phyloP scores from a whole-genome alignment of 495 filamentous ascomycete genomes.

The Hypoxylon subgilvum region DNA sequence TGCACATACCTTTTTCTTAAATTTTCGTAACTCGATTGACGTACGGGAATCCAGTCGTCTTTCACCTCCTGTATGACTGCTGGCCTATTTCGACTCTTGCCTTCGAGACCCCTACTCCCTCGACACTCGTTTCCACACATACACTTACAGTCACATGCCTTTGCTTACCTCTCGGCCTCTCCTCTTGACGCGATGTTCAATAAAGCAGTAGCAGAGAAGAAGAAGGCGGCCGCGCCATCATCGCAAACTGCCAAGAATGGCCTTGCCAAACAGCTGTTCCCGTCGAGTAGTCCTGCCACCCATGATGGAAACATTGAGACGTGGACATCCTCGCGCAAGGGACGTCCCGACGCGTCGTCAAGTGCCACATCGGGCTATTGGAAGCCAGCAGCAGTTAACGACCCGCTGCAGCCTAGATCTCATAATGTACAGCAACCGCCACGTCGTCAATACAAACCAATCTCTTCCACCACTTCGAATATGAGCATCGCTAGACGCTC shows the following conservation, averaged over 20 bases:
- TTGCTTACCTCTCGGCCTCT: conserved; percentile 18
- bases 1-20: background rate
- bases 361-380: conserved; percentile 25
- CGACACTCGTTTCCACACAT: conserved; percentile 21
- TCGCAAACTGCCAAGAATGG: conserved; percentile 27
- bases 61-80: conserved; percentile 36
- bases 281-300: conserved; percentile 54
- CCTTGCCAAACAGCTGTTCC: conserved; percentile 55
- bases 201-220: conserved; percentile 42
- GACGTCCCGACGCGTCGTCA: conserved; percentile 33
- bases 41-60: background rate
- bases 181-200: conserved; percentile 48
- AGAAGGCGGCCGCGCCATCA: conserved; percentile 35
- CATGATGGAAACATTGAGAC: conserved; percentile 43
- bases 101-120: conserved; percentile 27
- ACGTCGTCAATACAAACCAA: conserved; percentile 12
- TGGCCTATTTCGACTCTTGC: conserved; percentile 30
- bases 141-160: conserved; percentile 16
- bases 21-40: background rate
- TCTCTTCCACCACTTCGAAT: conserved; percentile 6
- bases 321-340: conserved; percentile 39
- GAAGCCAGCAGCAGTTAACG: conserved; percentile 23
- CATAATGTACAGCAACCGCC: conserved; percentile 24
- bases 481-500: conserved; percentile 16
- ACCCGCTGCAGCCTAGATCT: conserved; percentile 28